Base-by-base conservation (phyloP, 805 yeast genomes). In the Saccharomycopsis oosterbeekiorum region DNA sequence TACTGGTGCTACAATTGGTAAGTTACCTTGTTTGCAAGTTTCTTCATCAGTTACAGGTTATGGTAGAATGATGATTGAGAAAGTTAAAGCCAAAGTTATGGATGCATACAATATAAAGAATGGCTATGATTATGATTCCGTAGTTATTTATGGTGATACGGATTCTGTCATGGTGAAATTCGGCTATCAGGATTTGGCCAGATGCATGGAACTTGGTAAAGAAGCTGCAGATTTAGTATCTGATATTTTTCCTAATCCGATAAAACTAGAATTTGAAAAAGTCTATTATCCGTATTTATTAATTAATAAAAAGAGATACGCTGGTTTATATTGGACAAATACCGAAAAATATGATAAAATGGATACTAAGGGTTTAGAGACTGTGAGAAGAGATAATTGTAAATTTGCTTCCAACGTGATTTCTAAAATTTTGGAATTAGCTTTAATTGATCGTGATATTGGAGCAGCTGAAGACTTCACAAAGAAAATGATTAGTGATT, bases 151-250 rank as follows among this genome's bases (percentile, higher is more conserved):
- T 71, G 99, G 99, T 78, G 99, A 94, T 74, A 94, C 99, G 0
- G 99, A 94, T 80, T 96, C 99, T 9, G 99, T 94, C 17, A 96
- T 94, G 99, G 97, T 94, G 54, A 92, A 90, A 70, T 94, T 94
- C 76, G 99, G 99, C 1, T 83, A 84, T 39, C 76, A 78, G 10
- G 96, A 90, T 69, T 72, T 93, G 65, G 84, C 79, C 60, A 87
- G 87, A 37, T 89, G 97, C 66, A 96, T 94, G 99, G 79, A 81
- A 59, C 70, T 91, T 60, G 99, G 99, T 5, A 88, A 91, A 68
- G 96, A 93, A 68, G 99, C 98, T 0, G 99, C 99, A 0, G 88
- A 78, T 9, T 83, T 73, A 64, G 98, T 94, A 1, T 91, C 98
- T 0, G 77, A 81, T 60, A 75, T 81, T 62, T 94, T 94, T 73